These are phyloP conservation scores for Alternaria sp. DNA, from an alignment of 2,329 filamentous ascomycete genomes.

Conservation along the genomic window DNA sequence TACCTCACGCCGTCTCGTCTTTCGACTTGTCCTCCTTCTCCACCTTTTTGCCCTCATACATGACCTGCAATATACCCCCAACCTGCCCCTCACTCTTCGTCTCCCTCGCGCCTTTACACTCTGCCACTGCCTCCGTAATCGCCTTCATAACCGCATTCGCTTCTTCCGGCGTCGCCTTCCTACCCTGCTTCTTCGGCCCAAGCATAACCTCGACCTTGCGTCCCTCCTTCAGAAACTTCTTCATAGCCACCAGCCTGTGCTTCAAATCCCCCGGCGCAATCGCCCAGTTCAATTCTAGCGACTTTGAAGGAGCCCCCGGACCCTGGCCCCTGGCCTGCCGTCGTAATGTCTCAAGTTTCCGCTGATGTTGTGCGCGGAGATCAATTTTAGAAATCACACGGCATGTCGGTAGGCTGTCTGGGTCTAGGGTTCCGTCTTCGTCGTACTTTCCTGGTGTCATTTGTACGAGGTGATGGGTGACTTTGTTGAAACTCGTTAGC, in stretches of 20 bases:
- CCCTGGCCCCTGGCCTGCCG: conserved; percentile 49
- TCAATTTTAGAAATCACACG: conserved; percentile 70
- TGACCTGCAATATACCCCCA: conserved; percentile 45
- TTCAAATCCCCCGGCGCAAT: conserved; percentile 78
- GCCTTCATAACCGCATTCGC: conserved; percentile 62
- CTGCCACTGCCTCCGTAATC: conserved; percentile 58
- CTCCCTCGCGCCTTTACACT: conserved; percentile 44
- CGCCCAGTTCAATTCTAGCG: conserved; percentile 89
- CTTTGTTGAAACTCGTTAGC: conserved; percentile 59
- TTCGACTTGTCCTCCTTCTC: conserved; percentile 26
- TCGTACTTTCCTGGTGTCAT: conserved; percentile 49
- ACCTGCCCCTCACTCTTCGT: conserved; percentile 40
- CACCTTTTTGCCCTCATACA: conserved; percentile 42
- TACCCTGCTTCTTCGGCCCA: conserved; percentile 70
- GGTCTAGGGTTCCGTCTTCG: conserved; percentile 48
- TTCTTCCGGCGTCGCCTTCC: conserved; percentile 68
- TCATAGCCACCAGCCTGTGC: conserved; percentile 62
- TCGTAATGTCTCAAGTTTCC: conserved; percentile 55
- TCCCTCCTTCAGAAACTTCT: conserved; percentile 76
- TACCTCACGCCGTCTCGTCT: conserved; percentile 8
- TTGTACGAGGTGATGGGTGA: conserved; percentile 62
- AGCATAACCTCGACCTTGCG: conserved; percentile 77
- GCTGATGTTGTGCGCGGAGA: conserved; percentile 57
- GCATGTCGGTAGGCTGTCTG: conserved; percentile 68
- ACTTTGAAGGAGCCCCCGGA: conserved; percentile 63